Percentiles rank a stretch among this genome's conserved stretches.
Evolutionary conservation across 1,284 basidiomycete species (phyloP).

Genomic region (Marasmius fiardii): DNA sequence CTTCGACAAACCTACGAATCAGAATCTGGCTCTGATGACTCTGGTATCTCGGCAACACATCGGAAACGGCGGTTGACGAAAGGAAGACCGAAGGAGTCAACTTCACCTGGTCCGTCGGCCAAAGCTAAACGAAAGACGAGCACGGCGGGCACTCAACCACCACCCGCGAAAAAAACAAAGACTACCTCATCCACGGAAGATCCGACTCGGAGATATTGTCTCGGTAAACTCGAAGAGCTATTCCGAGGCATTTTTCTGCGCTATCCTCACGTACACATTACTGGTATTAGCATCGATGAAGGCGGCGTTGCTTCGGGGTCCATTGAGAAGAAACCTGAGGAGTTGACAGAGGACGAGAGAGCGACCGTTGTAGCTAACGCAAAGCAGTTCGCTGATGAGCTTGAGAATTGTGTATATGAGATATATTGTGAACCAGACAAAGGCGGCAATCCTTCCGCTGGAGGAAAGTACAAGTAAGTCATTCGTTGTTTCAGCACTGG

Average conservation of each 20-base stretch:
- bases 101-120: slow-evolving; percentile 26
- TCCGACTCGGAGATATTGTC: slow-evolving; percentile 71
- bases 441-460: slow-evolving; percentile 61
- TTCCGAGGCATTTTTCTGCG: slow-evolving; percentile 65
- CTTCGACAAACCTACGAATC: slow-evolving; percentile 36
- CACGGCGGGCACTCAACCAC: background rate
- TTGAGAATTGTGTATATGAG: slow-evolving; percentile 71
- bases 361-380: slow-evolving; percentile 48
- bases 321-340: slow-evolving; percentile 36
- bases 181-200: slow-evolving; percentile 48
- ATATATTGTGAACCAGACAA: slow-evolving; percentile 77
- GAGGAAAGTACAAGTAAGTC: slow-evolving; percentile 75
- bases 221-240: slow-evolving; percentile 67
- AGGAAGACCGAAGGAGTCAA: slow-evolving; percentile 20
- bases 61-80: slow-evolving; percentile 15
- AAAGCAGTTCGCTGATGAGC: slow-evolving; percentile 56
- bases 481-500: slow-evolving; percentile 10
- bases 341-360: slow-evolving; percentile 59
- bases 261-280: slow-evolving; percentile 47
- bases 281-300: slow-evolving; percentile 16
- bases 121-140: slow-evolving; percentile 42
- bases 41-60: slow-evolving; percentile 12
- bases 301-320: slow-evolving; percentile 16
- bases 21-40: slow-evolving; percentile 44
- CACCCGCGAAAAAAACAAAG: slow-evolving; percentile 29